A percentile compares a stretch with the other conserved stretches of the same genome.
These are phyloP conservation scores for Candida incommunis DNA, from an alignment of 805 yeast genomes.

Conservation along the genomic window DNA sequence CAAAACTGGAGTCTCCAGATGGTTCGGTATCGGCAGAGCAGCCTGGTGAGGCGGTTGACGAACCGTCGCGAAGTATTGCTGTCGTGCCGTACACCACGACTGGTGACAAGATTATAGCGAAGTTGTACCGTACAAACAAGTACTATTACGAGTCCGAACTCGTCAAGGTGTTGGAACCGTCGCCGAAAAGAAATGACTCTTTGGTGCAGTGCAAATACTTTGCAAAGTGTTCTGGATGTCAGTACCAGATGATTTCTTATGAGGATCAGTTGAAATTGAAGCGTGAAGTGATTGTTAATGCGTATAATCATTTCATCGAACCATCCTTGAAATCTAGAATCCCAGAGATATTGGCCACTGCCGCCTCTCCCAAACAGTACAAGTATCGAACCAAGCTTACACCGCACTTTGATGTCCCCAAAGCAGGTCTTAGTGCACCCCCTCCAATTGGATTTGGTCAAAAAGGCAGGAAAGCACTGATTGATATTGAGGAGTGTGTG, in stretches of 20 bases:
- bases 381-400: conserved; percentile 85
- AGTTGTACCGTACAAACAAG: conserved; percentile 68
- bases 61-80: conserved; percentile 32
- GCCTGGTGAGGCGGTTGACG: conserved; percentile 2
- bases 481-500: conserved; percentile 89
- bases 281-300: conserved; percentile 60
- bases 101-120: conserved; percentile 62
- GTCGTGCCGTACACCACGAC: conserved; percentile 80
- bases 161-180: conserved; percentile 31
- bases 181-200: conserved; percentile 38
- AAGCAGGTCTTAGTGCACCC: conserved; percentile 22
- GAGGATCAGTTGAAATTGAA: conserved; percentile 60
- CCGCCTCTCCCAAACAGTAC: conserved; percentile 63
- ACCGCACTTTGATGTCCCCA: conserved; percentile 82
- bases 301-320: conserved; percentile 52
- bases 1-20: neutral
- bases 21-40: neutral
- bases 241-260: conserved; percentile 70
- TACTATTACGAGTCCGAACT: conserved; percentile 64
- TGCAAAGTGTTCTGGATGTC: conserved; percentile 91
- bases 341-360: conserved; percentile 51
- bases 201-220: conserved; percentile 70
- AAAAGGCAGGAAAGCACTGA: conserved; percentile 51
- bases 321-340: conserved; percentile 28
- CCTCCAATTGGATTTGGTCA: conserved; percentile 86